Evolutionary conservation across 768 basidiomycete species (phyloP).

Genomic region (Termitomyces sp.): DNA sequence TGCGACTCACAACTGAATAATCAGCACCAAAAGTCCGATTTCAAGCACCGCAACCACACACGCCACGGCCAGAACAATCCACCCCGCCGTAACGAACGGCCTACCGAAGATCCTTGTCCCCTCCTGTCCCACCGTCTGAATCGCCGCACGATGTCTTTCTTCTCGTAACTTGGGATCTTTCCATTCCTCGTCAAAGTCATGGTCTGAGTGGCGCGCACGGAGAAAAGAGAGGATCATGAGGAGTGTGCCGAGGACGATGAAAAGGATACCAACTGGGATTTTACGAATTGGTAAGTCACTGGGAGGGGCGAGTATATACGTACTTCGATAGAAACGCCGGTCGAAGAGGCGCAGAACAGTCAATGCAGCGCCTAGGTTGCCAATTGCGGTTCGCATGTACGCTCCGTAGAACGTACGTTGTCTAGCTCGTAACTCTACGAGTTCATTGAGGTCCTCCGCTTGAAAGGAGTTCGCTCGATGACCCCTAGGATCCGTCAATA

Average conservation of each 20-base stretch:
- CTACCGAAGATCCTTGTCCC: slow-evolving; percentile 62
- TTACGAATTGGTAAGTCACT: not conserved
- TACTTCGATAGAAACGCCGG: slow-evolving; percentile 64
- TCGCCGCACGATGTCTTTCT: slow-evolving; percentile 27
- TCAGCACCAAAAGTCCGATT: slow-evolving; percentile 56
- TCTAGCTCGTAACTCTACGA: slow-evolving; percentile 72
- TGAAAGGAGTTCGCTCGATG: slow-evolving; percentile 46
- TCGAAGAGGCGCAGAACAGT: slow-evolving; percentile 80
- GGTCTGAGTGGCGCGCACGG: slow-evolving; percentile 59
- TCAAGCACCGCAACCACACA: slow-evolving; percentile 59
- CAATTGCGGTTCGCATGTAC: slow-evolving; percentile 71
- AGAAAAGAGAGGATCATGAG: slow-evolving; percentile 55
- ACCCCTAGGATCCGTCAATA: slow-evolving; percentile 23
- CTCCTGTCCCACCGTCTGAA: slow-evolving; percentile 57
- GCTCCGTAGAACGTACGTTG: slow-evolving; percentile 82
- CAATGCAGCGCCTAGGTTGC: slow-evolving; percentile 66
- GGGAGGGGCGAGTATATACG: slow-evolving; percentile 18
- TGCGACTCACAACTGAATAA: slow-evolving; percentile 29
- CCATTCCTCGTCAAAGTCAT: slow-evolving; percentile 69
- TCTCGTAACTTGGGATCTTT: slow-evolving; percentile 26
- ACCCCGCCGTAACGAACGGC: slow-evolving; percentile 78
- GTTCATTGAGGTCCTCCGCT: slow-evolving; percentile 48
- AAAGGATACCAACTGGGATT: slow-evolving; percentile 50
- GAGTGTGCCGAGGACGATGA: slow-evolving; percentile 53
- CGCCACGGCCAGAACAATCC: slow-evolving; percentile 59